Percentiles rank a stretch among this genome's conserved stretches.
Evolutionary conservation across 345 rosid species (phyloP).

Genomic region (Rhizophora apiculata): DNA sequence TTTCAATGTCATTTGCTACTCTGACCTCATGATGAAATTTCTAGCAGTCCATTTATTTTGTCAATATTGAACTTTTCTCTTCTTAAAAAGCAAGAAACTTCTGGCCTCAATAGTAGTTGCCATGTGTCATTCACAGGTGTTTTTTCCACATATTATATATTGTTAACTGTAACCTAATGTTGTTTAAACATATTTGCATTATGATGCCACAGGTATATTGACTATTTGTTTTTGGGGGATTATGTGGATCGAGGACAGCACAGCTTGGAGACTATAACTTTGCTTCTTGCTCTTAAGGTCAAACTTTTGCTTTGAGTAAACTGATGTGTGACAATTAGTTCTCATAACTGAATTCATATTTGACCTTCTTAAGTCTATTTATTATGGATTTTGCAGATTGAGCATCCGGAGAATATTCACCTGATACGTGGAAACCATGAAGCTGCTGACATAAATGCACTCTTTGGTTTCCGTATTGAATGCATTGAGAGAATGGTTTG

Average conservation of each 20-base stretch:
- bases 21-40: background rate
- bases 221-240: slow-evolving; percentile 95
- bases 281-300: slow-evolving; percentile 98
- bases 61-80: too few relatives aligned
- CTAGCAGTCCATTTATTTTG: background rate
- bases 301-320: slow-evolving; percentile 28
- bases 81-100: background rate
- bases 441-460: slow-evolving; percentile 97
- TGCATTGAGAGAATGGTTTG: slow-evolving; percentile 97
- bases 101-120: background rate
- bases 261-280: slow-evolving; percentile 91
- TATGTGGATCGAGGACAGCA: slow-evolving; percentile 98
- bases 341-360: slow-evolving; percentile 15
- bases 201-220: slow-evolving; percentile 67
- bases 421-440: slow-evolving; percentile 97
- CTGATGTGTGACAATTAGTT: slow-evolving; percentile 2
- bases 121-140: background rate
- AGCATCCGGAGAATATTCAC: slow-evolving; percentile 90
- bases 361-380: slow-evolving; percentile 14
- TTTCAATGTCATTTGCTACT: background rate
- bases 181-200: slow-evolving; percentile 19
- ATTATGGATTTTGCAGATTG: slow-evolving; percentile 56
- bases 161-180: background rate
- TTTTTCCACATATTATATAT: background rate
- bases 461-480: slow-evolving; percentile 94